Evolutionary conservation across 768 basidiomycete genomes (phyloP).

Genomic region (Antrodiella citrinella): DNA sequence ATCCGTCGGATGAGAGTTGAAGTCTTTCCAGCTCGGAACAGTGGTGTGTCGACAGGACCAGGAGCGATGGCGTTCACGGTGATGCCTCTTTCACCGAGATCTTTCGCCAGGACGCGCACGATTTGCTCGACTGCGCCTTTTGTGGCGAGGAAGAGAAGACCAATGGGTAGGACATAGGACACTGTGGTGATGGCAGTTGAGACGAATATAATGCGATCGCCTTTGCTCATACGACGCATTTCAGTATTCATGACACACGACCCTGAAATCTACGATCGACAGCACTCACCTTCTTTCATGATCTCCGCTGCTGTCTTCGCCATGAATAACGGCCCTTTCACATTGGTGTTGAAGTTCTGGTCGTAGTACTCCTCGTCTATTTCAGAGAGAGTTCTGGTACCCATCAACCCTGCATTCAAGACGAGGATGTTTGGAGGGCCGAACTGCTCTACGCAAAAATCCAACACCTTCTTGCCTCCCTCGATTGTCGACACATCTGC

Average conservation of each 20-base stretch:
- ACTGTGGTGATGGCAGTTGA: slow-evolving; percentile 41
- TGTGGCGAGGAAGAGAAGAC: slow-evolving; percentile 43
- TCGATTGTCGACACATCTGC: slow-evolving; percentile 42
- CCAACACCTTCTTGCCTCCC: slow-evolving; percentile 39
- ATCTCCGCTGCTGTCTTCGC: slow-evolving; percentile 37
- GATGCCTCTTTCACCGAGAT: slow-evolving; percentile 43
- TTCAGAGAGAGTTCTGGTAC: slow-evolving; percentile 37
- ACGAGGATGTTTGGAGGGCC: slow-evolving; percentile 52
- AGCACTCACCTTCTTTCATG: slow-evolving; percentile 34
- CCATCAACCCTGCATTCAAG: slow-evolving; percentile 53
- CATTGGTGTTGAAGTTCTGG: slow-evolving; percentile 43
- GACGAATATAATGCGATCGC: slow-evolving; percentile 51
- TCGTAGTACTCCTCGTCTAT: slow-evolving; percentile 48
- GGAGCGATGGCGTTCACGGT: slow-evolving; percentile 53
- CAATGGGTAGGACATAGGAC: slow-evolving; percentile 37
- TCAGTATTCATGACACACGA: neutral
- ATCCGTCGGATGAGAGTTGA: slow-evolving; percentile 37
- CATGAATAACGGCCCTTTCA: slow-evolving; percentile 52
- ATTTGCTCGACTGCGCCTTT: slow-evolving; percentile 58
- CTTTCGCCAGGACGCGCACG: slow-evolving; percentile 48
- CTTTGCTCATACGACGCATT: slow-evolving; percentile 14
- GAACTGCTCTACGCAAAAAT: slow-evolving; percentile 39
- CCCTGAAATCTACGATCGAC: neutral
- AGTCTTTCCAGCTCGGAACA: slow-evolving; percentile 49
- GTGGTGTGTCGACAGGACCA: slow-evolving; percentile 46